Evolutionary conservation across 495 filamentous ascomycete species (phyloP).

Genomic region (Talaromyces proteolyticus): DNA sequence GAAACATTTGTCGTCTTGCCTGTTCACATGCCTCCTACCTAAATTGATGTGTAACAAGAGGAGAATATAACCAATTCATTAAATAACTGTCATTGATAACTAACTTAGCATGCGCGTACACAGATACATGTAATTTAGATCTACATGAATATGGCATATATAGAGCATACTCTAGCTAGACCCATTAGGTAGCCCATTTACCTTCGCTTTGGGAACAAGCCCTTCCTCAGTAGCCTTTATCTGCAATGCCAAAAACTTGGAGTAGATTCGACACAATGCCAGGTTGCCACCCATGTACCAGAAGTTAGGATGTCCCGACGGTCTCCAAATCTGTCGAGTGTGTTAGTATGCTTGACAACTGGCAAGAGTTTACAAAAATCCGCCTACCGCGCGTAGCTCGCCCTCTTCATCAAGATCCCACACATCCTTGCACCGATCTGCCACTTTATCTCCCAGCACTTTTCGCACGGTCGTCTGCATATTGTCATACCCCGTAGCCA

Average conservation of each 20-base stretch:
- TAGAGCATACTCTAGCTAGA: not conserved
- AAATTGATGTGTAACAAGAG: too few relatives aligned
- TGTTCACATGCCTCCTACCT: too few relatives aligned
- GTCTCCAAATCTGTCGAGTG: slow-evolving; percentile 53
- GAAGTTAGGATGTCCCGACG: slow-evolving; percentile 65
- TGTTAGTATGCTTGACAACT: not conserved
- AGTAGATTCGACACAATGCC: slow-evolving; percentile 67
- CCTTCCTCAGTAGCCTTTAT: slow-evolving; percentile 63
- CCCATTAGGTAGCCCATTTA: not conserved
- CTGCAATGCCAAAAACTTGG: slow-evolving; percentile 67
- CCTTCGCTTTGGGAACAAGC: slow-evolving; percentile 8
- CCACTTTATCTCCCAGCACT: slow-evolving; percentile 66
- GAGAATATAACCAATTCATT: too few relatives aligned
- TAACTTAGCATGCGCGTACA: too few relatives aligned
- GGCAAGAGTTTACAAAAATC: not conserved
- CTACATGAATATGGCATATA: too few relatives aligned
- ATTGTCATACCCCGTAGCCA: slow-evolving; percentile 78
- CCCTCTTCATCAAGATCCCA: slow-evolving; percentile 81
- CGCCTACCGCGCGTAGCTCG: slow-evolving; percentile 48
- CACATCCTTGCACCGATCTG: slow-evolving; percentile 59
- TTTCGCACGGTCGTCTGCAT: slow-evolving; percentile 59
- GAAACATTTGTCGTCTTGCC: too few relatives aligned
- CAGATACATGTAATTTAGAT: too few relatives aligned
- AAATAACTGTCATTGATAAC: too few relatives aligned
- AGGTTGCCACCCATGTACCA: slow-evolving; percentile 86